Conservation (phyloP, 106 monocot species). For the Allium sativum region DNA sequence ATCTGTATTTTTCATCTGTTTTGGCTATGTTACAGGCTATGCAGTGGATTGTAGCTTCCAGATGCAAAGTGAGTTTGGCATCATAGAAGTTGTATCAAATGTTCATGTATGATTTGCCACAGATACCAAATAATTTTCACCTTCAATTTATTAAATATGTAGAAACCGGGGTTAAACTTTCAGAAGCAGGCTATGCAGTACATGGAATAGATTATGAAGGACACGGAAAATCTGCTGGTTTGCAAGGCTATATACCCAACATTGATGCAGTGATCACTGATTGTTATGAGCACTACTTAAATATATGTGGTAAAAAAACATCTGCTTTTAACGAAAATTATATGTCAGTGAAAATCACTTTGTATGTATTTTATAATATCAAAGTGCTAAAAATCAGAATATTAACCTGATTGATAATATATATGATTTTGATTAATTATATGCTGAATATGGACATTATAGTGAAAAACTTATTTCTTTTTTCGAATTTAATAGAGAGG, state of each 20-base stretch:
- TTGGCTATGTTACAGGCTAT: constrained; percentile 28
- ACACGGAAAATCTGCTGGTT: constrained; percentile 61
- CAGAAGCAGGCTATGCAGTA: constrained; percentile 49
- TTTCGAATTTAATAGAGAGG: constrained; percentile 18
- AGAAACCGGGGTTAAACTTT: constrained; percentile 39
- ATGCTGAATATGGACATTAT: no score
- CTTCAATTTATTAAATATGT: not conserved
- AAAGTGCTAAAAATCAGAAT: no score
- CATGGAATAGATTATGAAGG: constrained; percentile 66
- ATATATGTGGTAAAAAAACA: constrained; percentile 33
- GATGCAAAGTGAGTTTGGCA: constrained; percentile 41
- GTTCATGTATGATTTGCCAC: not conserved
- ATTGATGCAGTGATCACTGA: constrained; percentile 43
- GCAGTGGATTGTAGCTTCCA: constrained; percentile 64
- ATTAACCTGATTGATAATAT: no score
- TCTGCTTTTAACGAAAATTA: no score
- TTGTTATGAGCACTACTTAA: constrained; percentile 24
- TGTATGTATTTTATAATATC: no score
- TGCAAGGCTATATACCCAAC: constrained; percentile 47
- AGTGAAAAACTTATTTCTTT: no score
- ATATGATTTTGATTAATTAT: no score
- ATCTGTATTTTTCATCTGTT: not conserved
- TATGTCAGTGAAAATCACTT: no score
- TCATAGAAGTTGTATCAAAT: no score
- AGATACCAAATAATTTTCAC: not conserved